Conservation (phyloP, 169 alveolate genomes). For the Amoebophrya sp. region DNA sequence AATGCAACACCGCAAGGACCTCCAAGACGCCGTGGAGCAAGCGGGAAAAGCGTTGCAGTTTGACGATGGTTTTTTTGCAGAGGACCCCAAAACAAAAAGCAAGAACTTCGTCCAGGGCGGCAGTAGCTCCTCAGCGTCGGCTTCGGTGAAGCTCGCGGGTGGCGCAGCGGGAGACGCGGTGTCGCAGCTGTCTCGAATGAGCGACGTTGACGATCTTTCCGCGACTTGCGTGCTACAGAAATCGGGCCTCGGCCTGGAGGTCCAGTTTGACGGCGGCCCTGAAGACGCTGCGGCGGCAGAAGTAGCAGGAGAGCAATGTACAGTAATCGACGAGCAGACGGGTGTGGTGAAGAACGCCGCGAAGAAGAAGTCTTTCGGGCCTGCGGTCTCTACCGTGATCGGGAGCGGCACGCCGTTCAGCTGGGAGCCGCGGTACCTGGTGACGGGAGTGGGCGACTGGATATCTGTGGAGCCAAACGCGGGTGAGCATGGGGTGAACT, state of each 20-base stretch:
- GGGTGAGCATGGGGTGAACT: not conserved
- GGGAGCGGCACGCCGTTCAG: not conserved
- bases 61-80: not conserved
- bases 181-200: no score
- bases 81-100: not conserved
- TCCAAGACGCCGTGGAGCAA: not conserved
- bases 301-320: not conserved
- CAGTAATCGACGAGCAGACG: no score
- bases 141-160: no score
- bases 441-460: not conserved
- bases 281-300: not conserved
- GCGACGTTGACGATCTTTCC: no score
- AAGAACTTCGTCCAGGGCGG: not conserved
- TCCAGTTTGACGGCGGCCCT: not conserved
- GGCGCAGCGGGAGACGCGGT: no score
- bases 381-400: not conserved
- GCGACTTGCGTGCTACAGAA: no score
- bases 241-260: no score
- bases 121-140: no score
- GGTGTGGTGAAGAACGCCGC: no score
- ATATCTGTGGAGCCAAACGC: not conserved
- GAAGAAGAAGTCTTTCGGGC: no score
- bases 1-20: not conserved
- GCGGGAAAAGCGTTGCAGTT: not conserved
- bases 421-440: not conserved